Percentiles rank a stretch among this genome's conserved stretches.
These are phyloP conservation scores for Lentinula lateritia DNA, from an alignment of 768 basidiomycete species.

Conservation along the genomic window DNA sequence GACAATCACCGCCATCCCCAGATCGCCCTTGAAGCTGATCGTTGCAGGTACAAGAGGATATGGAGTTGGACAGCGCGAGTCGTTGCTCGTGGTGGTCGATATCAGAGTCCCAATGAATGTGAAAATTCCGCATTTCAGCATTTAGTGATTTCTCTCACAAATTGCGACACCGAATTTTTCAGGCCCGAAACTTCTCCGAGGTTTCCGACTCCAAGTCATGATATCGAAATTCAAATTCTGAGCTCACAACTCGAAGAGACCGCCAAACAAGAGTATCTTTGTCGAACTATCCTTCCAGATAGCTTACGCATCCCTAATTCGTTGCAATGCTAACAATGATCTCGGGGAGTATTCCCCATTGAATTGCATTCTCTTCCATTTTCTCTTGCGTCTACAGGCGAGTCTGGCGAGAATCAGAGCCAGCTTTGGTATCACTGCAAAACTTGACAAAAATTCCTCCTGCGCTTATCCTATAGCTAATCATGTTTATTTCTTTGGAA, in stretches of 20 bases:
- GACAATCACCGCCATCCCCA: neutral
- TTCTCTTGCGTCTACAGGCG: slow-evolving; percentile 46
- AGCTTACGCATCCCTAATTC: slow-evolving; percentile 23
- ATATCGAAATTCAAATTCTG: neutral
- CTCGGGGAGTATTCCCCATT: slow-evolving; percentile 50
- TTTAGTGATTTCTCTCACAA: neutral
- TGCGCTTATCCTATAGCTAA: slow-evolving; percentile 43
- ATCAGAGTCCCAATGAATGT: neutral
- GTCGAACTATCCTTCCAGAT: too few species aligned
- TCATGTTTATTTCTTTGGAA: slow-evolving; percentile 47
- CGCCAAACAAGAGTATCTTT: neutral
- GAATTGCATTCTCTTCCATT: slow-evolving; percentile 50
- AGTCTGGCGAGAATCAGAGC: slow-evolving; percentile 2
- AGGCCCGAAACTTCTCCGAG: neutral
- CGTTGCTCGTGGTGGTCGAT: neutral
- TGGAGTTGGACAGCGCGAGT: neutral
- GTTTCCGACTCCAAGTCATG: too few species aligned
- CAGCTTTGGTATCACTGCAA: neutral
- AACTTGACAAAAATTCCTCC: slow-evolving; percentile 39
- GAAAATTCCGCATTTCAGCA: neutral
- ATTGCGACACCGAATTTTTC: neutral
- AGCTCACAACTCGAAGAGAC: neutral
- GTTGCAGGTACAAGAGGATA: neutral
- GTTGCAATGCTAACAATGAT: slow-evolving; percentile 44
- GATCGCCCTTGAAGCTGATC: neutral